Evolutionary conservation across 495 filamentous ascomycete species (phyloP).

Genomic region (Aspergillus steynii): DNA sequence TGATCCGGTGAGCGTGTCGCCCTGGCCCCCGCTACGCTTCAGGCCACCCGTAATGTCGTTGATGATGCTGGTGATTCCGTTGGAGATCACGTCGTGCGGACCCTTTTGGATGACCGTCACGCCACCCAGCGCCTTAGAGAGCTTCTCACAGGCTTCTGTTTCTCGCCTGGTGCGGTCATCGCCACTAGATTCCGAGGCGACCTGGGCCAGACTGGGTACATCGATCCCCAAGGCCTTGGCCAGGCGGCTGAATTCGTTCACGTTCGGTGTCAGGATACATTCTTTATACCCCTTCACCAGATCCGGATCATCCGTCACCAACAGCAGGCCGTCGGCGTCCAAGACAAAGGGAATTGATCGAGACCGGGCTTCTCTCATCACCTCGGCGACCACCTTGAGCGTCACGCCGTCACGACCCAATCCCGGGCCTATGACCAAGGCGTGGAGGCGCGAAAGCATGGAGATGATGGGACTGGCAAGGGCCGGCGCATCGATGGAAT

Average conservation of each 20-base stretch:
- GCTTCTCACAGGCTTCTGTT: slow-evolving; percentile 63
- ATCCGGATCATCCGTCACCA: slow-evolving; percentile 74
- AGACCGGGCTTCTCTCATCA: slow-evolving; percentile 78
- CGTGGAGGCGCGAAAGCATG: slow-evolving; percentile 84
- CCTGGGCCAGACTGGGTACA: slow-evolving; percentile 42
- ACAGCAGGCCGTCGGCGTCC: slow-evolving; percentile 84
- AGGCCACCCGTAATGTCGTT: slow-evolving; percentile 75
- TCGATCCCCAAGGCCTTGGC: slow-evolving; percentile 70
- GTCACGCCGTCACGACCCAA: slow-evolving; percentile 87
- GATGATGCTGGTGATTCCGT: slow-evolving; percentile 71
- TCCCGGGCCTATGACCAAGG: slow-evolving; percentile 92
- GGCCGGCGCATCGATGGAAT: slow-evolving; percentile 49
- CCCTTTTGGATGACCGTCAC: slow-evolving; percentile 93
- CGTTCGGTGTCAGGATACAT: slow-evolving; percentile 92
- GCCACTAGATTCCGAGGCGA: slow-evolving; percentile 33
- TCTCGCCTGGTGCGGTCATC: slow-evolving; percentile 46
- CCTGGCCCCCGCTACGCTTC: slow-evolving; percentile 93
- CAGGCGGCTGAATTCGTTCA: slow-evolving; percentile 85
- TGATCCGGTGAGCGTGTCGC: slow-evolving; percentile 90
- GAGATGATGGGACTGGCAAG: slow-evolving; percentile 71
- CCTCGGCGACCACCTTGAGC: slow-evolving; percentile 77
- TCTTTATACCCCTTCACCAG: slow-evolving; percentile 77
- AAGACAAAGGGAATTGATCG: slow-evolving; percentile 77
- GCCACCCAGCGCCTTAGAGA: slow-evolving; percentile 78
- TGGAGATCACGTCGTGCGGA: slow-evolving; percentile 77